Conservation (phyloP, 1,139 yeast species). For the Yamadazyma sp. region DNA sequence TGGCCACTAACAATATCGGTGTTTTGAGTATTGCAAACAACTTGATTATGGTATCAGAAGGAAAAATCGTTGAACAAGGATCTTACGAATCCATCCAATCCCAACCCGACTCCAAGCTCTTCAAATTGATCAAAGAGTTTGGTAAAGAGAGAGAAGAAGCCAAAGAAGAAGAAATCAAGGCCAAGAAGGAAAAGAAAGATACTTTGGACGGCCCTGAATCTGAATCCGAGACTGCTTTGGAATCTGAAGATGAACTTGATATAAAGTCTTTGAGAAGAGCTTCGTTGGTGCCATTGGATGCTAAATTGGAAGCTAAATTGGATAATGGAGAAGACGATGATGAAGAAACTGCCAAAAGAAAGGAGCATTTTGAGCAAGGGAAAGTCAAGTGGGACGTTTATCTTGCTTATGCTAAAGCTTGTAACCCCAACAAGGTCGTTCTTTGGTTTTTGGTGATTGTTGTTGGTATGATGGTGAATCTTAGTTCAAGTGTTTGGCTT, state of each 20-base stretch:
- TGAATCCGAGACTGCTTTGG: constrained; percentile 19
- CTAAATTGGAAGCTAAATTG: constrained; percentile 30
- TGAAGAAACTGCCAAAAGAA: constrained; percentile 44
- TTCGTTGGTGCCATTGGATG: constrained; percentile 58
- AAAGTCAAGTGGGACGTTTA: constrained; percentile 91
- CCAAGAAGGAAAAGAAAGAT: constrained; percentile 10
- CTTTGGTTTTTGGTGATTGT: constrained; percentile 53
- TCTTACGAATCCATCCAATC: constrained; percentile 58
- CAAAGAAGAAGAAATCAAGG: constrained; percentile 12
- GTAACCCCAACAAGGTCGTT: constrained; percentile 70
- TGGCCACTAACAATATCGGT: constrained; percentile 87
- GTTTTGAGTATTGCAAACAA: constrained; percentile 78
- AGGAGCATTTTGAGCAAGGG: constrained; percentile 90
- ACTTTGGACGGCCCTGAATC: constrained; percentile 7
- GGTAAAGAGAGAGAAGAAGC: constrained; percentile 51
- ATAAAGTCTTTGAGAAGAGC: constrained; percentile 65
- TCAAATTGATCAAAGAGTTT: constrained; percentile 67
- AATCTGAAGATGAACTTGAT: constrained; percentile 36
- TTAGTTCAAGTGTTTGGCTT: constrained; percentile 75
- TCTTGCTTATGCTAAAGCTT: constrained; percentile 79
- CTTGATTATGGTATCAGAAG: constrained; percentile 71
- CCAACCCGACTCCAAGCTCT: constrained; percentile 54
- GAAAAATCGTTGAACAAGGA: constrained; percentile 79
- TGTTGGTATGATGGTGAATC: constrained; percentile 56
- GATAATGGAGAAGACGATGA: constrained; percentile 45